Percentiles rank a stretch among this genome's conserved stretches.
Conservation (phyloP, 139 green algal genomes). For the Micractinium conductrix region DNA sequence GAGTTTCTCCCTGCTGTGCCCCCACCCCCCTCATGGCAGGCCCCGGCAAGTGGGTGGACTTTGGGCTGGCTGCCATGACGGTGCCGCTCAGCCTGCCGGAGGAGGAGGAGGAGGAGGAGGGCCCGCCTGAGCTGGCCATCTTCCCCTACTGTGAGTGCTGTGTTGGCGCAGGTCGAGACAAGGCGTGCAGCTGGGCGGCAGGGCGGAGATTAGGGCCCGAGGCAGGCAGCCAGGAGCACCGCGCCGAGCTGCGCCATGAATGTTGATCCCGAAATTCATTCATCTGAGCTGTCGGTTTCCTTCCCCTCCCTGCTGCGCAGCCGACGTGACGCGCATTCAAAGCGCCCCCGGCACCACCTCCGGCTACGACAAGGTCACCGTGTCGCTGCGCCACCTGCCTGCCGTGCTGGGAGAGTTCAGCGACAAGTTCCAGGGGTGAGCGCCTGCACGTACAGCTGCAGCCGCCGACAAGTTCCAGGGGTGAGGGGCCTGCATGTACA, state of each 20-base stretch:
- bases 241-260: too few relatives aligned
- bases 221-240: too few relatives aligned
- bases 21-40: too few relatives aligned
- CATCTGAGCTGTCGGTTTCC: not conserved
- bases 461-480: not conserved
- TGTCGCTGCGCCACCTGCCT: not conserved
- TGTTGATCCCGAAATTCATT: too few relatives aligned
- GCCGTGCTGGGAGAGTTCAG: not conserved
- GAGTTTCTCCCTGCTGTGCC: too few relatives aligned
- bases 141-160: conserved; percentile 27
- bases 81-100: not conserved
- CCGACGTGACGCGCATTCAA: not conserved
- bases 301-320: not conserved
- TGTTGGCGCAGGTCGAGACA: too few relatives aligned
- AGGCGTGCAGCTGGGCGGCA: too few relatives aligned
- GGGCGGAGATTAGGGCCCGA: too few relatives aligned
- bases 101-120: not conserved
- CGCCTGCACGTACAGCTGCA: not conserved
- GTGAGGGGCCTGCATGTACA: too few relatives aligned
- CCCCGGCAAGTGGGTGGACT: conserved; percentile 37
- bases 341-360: not conserved
- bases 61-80: conserved; percentile 6
- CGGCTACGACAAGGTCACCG: not conserved
- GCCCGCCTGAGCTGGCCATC: not conserved
- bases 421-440: conserved; percentile 18